phyloP scores from a whole-genome alignment of 169 alveolate genomes.

The Plasmodium malariae region DNA sequence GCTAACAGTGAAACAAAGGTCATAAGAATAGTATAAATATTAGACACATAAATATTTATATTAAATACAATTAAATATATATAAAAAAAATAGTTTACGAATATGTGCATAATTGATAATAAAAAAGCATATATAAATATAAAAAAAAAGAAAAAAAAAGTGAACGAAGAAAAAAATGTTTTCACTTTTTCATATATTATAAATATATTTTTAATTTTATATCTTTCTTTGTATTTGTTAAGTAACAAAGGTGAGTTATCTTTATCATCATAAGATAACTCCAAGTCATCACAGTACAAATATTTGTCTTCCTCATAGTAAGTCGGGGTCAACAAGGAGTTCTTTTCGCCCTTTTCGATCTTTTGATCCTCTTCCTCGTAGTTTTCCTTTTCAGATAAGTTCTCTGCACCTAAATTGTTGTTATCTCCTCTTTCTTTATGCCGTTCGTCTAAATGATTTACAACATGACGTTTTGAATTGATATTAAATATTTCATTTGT shows the following conservation, averaged over 20 bases:
- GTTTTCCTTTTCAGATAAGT: neutral
- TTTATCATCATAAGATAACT: conserved; percentile 1
- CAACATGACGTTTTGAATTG: neutral
- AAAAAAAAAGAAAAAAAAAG: conserved; percentile 63
- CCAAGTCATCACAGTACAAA: conserved; percentile 3
- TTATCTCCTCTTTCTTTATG: neutral
- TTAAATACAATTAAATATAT: conserved; percentile 63
- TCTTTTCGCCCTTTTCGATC: neutral
- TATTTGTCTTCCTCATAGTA: conserved; percentile 9
- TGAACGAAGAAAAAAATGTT: conserved; percentile 43
- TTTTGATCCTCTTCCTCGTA: neutral
- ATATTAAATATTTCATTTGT: neutral
- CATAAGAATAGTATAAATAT: conserved; percentile 63
- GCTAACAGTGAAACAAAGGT: conserved; percentile 51
- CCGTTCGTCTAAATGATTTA: neutral
- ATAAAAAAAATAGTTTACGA: conserved; percentile 66
- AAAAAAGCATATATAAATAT: conserved; percentile 67
- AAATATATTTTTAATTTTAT: neutral
- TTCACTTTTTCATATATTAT: conserved; percentile 23
- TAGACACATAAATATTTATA: conserved; percentile 63
- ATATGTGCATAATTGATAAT: conserved; percentile 67
- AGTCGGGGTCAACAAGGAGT: conserved; percentile 18
- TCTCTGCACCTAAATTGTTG: neutral
- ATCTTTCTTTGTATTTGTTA: neutral
- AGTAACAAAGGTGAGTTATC: neutral